A percentile compares a stretch with the other conserved stretches of the same genome.
Evolutionary conservation across 768 basidiomycete species (phyloP).

Genomic region (Antrodiella citrinella): DNA sequence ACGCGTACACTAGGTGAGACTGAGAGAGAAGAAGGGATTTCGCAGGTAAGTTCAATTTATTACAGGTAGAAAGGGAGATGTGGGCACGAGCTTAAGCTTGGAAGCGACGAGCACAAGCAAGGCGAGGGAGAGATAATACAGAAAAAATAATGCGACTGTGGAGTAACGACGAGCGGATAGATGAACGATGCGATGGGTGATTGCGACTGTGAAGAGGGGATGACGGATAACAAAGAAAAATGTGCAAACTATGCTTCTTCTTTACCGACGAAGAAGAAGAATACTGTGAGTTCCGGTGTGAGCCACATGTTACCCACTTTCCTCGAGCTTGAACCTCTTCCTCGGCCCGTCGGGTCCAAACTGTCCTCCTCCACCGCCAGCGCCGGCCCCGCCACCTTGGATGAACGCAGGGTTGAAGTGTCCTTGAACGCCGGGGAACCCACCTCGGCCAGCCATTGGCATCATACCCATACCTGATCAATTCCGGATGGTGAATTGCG

Average conservation of each 20-base stretch:
- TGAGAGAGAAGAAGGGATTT: not conserved
- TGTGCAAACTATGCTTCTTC: too few species aligned
- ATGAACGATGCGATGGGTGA: not conserved
- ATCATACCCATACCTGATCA: conserved; percentile 54
- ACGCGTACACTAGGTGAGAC: too few species aligned
- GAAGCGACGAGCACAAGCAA: too few species aligned
- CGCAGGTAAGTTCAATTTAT: not conserved
- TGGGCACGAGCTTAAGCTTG: not conserved
- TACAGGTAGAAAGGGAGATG: not conserved
- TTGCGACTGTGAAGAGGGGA: not conserved
- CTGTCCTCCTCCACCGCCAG: conserved; percentile 31
- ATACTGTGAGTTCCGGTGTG: not conserved
- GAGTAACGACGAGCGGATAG: too few species aligned
- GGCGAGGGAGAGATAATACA: not conserved
- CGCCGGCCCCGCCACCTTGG: conserved; percentile 30
- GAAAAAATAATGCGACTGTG: not conserved
- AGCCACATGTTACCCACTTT: conserved; percentile 30
- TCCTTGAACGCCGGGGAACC: conserved; percentile 43
- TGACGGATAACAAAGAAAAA: too few species aligned
- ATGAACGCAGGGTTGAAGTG: conserved; percentile 76
- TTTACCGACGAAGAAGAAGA: too few species aligned
- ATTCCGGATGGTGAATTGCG: too few species aligned
- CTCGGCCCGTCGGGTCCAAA: conserved; percentile 40
- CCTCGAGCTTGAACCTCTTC: conserved; percentile 50
- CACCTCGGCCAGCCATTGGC: conserved; percentile 41